Evolutionary conservation across 176 grass and related monocot genomes (phyloP), one percentile per base, ranked within the genome.

Genomic region (Paspalum vaginatum): DNA sequence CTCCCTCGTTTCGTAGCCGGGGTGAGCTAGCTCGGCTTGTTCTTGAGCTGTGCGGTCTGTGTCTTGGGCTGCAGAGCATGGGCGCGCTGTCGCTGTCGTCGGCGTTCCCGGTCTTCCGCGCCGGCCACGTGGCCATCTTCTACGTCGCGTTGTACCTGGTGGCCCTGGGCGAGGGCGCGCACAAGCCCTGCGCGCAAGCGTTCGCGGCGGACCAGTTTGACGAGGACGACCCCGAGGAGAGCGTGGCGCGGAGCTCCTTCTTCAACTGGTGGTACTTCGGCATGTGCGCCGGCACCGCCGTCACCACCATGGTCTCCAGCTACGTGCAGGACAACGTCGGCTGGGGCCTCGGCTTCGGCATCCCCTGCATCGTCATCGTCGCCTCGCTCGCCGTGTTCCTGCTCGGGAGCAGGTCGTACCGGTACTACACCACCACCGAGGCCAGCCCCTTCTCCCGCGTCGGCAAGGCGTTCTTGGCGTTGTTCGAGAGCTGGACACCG

Each of bases 241-340:
- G 48, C 83, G 67, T 51, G 10, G 75, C 93, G 9, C 49, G 79
- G 72, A 95, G 93, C 78, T 90, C 93, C 37, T 95, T 89, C 84
- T 95, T 95, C 83, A 95, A 92, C 81, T 95, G 89, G 89, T 95
- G 89, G 93, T 89, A 92, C 55, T 92, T 95, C 60, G 89, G 87
- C 60, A 83, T 95, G 81, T 85, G 77, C 61, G 82, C 72, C 20
- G 84, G 81, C 45, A 90, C 81, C 69, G 66, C 77, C 53, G 62
- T 64, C 83, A 80, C 87, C 6, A 73, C 47, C 72, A 47, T 92
- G 65, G 32, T 84, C 27, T 77, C 85, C 42, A 91, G 74, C 80
- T 94, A 94, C 82, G 72, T 91, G 16, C 89, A 94, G 79, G 92
- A 94, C 27, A 91, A 91, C 62, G 74, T 91, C 46, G 83, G 89